Conservation (phyloP, 495 filamentous ascomycete genomes). For the Elasticomyces elasticus region DNA sequence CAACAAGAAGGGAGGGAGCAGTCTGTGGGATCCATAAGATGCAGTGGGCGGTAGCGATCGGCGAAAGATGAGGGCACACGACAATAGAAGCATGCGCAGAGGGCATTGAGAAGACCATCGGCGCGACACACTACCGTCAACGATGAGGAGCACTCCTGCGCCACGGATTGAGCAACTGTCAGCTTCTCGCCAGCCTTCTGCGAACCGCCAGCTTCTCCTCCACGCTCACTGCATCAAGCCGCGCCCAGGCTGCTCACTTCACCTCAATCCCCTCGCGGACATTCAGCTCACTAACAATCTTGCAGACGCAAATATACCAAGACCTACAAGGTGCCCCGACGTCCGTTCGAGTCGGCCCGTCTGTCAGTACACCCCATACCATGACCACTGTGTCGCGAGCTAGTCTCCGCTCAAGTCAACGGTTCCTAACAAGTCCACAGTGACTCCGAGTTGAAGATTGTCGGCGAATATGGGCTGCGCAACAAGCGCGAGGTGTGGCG, state of each 20-base stretch:
- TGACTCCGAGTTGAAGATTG: slow-evolving; percentile 97
- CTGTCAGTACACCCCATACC: slow-evolving; percentile 69
- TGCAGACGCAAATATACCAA: slow-evolving; percentile 62
- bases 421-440: slow-evolving; percentile 50
- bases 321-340: slow-evolving; percentile 92
- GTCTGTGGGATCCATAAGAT: neutral
- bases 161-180: neutral
- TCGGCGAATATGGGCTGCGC: slow-evolving; percentile 96
- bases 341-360: slow-evolving; percentile 95
- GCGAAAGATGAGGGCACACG: neutral
- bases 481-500: slow-evolving; percentile 99
- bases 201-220: neutral
- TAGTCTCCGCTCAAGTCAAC: slow-evolving; percentile 93
- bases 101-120: neutral
- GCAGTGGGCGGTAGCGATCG: neutral
- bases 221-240: neutral
- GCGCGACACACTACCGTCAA: neutral
- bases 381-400: slow-evolving; percentile 97
- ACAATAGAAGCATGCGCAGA: neutral
- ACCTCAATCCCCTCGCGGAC: neutral
- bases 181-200: neutral
- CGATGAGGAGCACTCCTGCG: neutral
- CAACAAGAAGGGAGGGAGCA: neutral
- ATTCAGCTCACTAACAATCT: neutral
- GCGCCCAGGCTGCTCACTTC: neutral